phyloP scores from a whole-genome alignment of 1,139 yeast genomes.

The Hemisphaericaspora xylanilytica region DNA sequence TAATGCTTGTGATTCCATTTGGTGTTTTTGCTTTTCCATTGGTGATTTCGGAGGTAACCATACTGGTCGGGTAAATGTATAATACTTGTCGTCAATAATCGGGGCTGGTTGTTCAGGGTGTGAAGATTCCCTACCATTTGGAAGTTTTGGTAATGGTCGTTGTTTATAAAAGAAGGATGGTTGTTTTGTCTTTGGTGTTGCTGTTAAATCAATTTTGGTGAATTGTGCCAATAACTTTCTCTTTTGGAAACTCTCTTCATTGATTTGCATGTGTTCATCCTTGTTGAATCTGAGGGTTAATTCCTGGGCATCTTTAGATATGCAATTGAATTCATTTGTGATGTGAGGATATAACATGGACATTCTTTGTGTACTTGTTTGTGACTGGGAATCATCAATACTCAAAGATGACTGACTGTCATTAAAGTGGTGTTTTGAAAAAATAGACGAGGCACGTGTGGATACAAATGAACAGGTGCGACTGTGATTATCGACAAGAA shows the following conservation, averaged over 20 bases:
- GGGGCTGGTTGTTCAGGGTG: slow-evolving; percentile 9
- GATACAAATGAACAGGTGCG: slow-evolving; percentile 25
- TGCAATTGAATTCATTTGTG: slow-evolving; percentile 19
- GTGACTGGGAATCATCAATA: too few species aligned
- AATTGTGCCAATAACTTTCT: slow-evolving; percentile 27
- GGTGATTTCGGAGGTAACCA: slow-evolving; percentile 66
- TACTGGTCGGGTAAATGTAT: slow-evolving; percentile 58
- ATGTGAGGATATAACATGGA: background rate
- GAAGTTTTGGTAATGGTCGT: too few species aligned
- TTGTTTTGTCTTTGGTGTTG: slow-evolving; percentile 2
- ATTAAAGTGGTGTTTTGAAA: slow-evolving; percentile 26
- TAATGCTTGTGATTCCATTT: slow-evolving; percentile 51
- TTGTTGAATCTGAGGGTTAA: slow-evolving; percentile 40
- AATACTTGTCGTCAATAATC: slow-evolving; percentile 19
- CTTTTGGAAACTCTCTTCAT: slow-evolving; percentile 40
- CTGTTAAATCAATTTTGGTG: slow-evolving; percentile 17
- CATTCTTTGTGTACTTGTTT: too few species aligned
- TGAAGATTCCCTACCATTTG: too few species aligned
- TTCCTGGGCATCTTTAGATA: slow-evolving; percentile 49
- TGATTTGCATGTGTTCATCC: slow-evolving; percentile 32
- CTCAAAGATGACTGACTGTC: slow-evolving; percentile 20
- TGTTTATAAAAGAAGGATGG: slow-evolving; percentile 1
- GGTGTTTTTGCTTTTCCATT: slow-evolving; percentile 54
- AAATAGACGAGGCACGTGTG: slow-evolving; percentile 45
- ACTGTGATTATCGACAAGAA: slow-evolving; percentile 20